Evolutionary conservation across 202 grass and related monocot genomes (phyloP).

Genomic region (Digitaria exilis): DNA sequence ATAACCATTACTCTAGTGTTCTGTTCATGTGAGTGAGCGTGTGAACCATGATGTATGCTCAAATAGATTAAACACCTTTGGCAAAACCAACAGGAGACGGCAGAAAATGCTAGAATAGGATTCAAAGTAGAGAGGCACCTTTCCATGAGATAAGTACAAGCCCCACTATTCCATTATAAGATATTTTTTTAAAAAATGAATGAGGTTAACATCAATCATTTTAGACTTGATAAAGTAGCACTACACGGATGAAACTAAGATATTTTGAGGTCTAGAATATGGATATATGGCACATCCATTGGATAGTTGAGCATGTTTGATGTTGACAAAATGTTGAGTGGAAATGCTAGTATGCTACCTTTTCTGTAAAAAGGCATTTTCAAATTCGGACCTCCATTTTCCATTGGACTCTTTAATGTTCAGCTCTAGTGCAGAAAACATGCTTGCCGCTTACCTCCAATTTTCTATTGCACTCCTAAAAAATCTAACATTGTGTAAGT

Average conservation of each 20-base stretch:
- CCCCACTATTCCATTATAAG: neutral
- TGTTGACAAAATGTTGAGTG: neutral
- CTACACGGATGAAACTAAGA: neutral
- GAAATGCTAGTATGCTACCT: neutral
- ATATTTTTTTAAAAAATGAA: neutral
- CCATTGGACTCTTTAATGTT: neutral
- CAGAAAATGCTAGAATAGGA: neutral
- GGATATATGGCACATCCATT: slow-evolving; percentile 16
- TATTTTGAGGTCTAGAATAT: neutral
- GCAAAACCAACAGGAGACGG: neutral
- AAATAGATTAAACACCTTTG: neutral
- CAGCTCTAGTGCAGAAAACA: neutral
- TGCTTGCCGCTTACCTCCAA: neutral
- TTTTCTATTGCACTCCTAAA: neutral
- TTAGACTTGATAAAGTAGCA: slow-evolving; percentile 24
- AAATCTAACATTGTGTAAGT: too few species aligned
- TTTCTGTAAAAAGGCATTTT: neutral
- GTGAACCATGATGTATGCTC: neutral
- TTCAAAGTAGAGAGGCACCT: neutral
- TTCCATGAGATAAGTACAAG: neutral
- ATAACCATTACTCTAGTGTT: neutral
- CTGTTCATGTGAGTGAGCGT: neutral
- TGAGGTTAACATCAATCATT: slow-evolving; percentile 27
- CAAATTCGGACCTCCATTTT: neutral
- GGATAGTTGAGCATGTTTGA: slow-evolving; percentile 30